A percentile compares a stretch with the other conserved stretches of the same genome.
Conservation (phyloP, 108 stramenopile genomes). For the Mediolabrus comicus region DNA sequence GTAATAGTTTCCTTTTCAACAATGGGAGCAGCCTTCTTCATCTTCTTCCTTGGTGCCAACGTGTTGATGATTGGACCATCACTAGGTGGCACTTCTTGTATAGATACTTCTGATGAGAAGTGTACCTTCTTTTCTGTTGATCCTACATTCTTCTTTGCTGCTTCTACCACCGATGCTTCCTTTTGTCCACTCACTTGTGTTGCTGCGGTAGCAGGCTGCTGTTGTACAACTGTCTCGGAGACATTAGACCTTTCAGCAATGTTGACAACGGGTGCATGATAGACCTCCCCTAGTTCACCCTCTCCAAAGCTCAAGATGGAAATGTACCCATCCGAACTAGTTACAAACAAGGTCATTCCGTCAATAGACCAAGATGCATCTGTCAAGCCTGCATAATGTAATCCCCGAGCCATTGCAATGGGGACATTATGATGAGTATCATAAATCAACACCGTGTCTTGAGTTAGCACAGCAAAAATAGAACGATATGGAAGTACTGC, state of each 20-base stretch:
- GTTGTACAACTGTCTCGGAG: not conserved
- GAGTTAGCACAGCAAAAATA: slow-evolving; percentile 82
- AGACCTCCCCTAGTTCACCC: slow-evolving; percentile 74
- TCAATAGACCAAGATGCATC: slow-evolving; percentile 85
- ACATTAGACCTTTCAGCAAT: slow-evolving; percentile 4
- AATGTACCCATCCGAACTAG: slow-evolving; percentile 86
- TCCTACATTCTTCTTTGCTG: not conserved
- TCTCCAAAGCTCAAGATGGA: slow-evolving; percentile 70
- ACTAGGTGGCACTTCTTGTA: not conserved
- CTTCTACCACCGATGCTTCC: not conserved
- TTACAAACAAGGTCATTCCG: slow-evolving; percentile 74
- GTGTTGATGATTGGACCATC: not conserved
- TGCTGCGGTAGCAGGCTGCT: not conserved
- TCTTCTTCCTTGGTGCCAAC: slow-evolving; percentile 8
- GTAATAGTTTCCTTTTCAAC: not conserved
- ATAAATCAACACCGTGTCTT: slow-evolving; percentile 77
- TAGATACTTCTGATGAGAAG: not conserved
- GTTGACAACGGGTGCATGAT: slow-evolving; percentile 3
- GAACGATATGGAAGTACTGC: slow-evolving; percentile 64
- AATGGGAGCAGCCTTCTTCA: not conserved
- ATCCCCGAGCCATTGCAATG: slow-evolving; percentile 62
- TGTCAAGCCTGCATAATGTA: slow-evolving; percentile 87
- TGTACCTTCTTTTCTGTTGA: not conserved
- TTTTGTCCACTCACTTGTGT: not conserved
- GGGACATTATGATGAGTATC: slow-evolving; percentile 78